Conservation (phyloP, 176 grass and related monocot species). For the Olyra latifolia region DNA sequence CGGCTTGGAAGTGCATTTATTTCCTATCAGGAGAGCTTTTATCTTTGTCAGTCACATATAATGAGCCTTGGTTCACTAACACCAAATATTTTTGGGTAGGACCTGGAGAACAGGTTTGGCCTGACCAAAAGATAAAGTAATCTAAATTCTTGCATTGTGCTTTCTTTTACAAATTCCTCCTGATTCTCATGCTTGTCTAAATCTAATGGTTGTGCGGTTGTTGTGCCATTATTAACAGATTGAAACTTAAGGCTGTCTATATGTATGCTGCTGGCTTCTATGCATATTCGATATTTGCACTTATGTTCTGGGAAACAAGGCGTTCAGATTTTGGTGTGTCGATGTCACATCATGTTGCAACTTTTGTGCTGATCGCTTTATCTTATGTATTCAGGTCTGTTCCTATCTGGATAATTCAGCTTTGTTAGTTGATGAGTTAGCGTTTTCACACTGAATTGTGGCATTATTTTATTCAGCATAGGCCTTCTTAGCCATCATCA, state of each 20-base stretch:
- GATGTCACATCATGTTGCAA: slow-evolving; percentile 80
- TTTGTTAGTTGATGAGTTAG: slow-evolving; percentile 21
- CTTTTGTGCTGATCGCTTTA: slow-evolving; percentile 55
- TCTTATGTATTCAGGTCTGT: slow-evolving; percentile 82
- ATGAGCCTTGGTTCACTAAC: slow-evolving; percentile 89
- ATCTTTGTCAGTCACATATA: slow-evolving; percentile 71
- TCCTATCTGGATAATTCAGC: not conserved
- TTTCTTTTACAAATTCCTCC: not conserved
- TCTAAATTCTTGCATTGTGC: not conserved
- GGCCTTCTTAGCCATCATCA: not conserved
- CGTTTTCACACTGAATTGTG: not conserved
- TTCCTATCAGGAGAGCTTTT: slow-evolving; percentile 84
- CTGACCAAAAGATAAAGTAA: slow-evolving; percentile 87
- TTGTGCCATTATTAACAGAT: slow-evolving; percentile 38
- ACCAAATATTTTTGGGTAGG: slow-evolving; percentile 85
- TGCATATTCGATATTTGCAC: slow-evolving; percentile 84
- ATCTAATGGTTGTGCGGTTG: slow-evolving; percentile 16
- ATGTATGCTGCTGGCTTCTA: slow-evolving; percentile 93
- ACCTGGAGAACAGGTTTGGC: slow-evolving; percentile 81
- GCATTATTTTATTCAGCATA: not conserved
- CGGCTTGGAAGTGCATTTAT: slow-evolving; percentile 86
- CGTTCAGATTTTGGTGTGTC: slow-evolving; percentile 78
- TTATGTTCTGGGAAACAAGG: slow-evolving; percentile 89
- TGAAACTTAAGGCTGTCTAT: slow-evolving; percentile 76
- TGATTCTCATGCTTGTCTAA: slow-evolving; percentile 2